Conservation (phyloP, 441 rosid species). For the Cnidoscolus chayamansa region DNA sequence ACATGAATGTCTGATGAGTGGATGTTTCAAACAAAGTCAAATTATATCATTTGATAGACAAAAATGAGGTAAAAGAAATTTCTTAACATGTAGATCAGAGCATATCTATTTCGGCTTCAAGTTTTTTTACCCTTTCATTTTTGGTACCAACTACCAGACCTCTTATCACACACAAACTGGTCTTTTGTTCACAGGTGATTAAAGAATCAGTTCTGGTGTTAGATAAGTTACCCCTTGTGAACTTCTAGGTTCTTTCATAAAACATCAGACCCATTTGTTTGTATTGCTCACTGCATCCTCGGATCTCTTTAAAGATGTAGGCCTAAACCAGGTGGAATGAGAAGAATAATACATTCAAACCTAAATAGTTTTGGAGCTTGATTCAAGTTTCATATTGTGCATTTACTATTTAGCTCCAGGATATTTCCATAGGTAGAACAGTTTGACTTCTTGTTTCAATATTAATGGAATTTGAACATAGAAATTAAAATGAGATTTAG, state of each 20-base stretch:
- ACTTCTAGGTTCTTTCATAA: not conserved
- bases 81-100: not conserved
- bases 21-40: not conserved
- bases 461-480: not conserved
- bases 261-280: not conserved
- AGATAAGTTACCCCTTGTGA: not conserved
- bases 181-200: not conserved
- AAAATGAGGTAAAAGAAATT: not conserved
- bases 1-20: not conserved
- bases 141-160: not conserved
- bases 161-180: not conserved
- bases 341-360: too few species aligned
- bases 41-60: not conserved
- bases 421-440: not conserved
- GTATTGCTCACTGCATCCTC: too few species aligned
- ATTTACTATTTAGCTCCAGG: not conserved
- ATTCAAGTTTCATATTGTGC: too few species aligned
- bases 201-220: not conserved
- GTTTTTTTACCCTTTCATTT: not conserved
- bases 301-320: too few species aligned
- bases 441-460: too few species aligned
- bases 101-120: not conserved
- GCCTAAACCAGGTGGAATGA: too few species aligned
- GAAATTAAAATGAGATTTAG: not conserved
- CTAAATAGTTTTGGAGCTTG: too few species aligned